These are phyloP conservation scores for Debaryomyces fabryi DNA, from an alignment of 1,139 yeast species.

Conservation along the genomic window DNA sequence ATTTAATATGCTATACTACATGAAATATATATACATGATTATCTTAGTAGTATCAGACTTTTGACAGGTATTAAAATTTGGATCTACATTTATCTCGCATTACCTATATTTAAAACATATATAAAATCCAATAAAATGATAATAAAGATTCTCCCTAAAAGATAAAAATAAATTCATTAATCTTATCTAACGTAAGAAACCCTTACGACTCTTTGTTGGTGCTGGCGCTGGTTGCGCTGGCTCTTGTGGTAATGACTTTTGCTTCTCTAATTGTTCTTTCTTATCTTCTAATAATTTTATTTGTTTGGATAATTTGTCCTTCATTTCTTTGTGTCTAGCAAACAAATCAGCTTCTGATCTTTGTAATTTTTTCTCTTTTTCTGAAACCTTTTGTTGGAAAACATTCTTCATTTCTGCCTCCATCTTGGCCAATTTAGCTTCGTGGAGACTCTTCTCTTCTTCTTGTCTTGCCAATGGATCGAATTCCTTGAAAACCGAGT, in stretches of 20 bases:
- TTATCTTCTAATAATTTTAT: slow-evolving; percentile 88
- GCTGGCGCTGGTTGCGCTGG: slow-evolving; percentile 47
- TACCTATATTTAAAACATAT: slow-evolving; percentile 7
- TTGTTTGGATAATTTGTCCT: slow-evolving; percentile 88
- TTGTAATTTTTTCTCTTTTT: slow-evolving; percentile 96
- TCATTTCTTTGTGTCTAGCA: slow-evolving; percentile 95
- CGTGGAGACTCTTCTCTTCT: slow-evolving; percentile 92
- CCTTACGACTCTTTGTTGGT: slow-evolving; percentile 53
- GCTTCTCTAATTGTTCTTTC: slow-evolving; percentile 78
- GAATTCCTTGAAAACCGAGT: slow-evolving; percentile 86
- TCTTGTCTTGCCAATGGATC: slow-evolving; percentile 93
- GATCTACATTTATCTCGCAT: neutral
- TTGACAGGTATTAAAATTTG: neutral
- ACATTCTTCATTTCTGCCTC: slow-evolving; percentile 97
- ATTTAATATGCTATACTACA: neutral
- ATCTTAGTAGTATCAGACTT: neutral
- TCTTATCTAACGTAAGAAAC: slow-evolving; percentile 49
- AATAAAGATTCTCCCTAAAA: neutral
- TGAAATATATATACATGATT: neutral
- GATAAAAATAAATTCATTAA: neutral
- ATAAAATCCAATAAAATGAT: slow-evolving; percentile 5
- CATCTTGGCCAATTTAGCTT: slow-evolving; percentile 90
- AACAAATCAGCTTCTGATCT: slow-evolving; percentile 97
- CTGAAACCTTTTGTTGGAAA: slow-evolving; percentile 94
- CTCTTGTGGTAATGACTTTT: slow-evolving; percentile 59